Base-by-base conservation (phyloP, 2,329 filamentous ascomycete species). In the Colletotrichum gloeosporioides region DNA sequence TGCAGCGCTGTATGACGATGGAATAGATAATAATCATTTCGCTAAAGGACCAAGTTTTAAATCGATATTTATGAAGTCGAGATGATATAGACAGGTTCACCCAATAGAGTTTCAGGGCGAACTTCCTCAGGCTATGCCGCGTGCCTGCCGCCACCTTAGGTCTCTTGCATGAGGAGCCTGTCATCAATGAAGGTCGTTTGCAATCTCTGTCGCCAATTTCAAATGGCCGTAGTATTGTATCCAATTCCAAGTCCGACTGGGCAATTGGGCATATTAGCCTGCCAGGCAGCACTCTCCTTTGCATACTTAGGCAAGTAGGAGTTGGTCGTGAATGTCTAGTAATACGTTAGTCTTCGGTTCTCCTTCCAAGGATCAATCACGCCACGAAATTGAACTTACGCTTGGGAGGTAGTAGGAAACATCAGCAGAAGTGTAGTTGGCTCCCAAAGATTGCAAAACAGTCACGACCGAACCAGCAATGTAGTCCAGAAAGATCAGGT, bases 401-500 rank as follows among this genome's bases (percentile, higher is more conserved):
- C 61, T 68, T 3, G 69, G 73, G 2, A 75, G 32, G 25, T 71
- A 75, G 22, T 74, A 74, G 1, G 62, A 75, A 18, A 63, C 69
- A 4, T 73, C 73, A 6, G 29, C n/a, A 3, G 73, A 67, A 2
- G 73, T 67, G 18, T 72, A 75, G 18, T 73, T 75, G 4, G 16
- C 68, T 6, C 69, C 73, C 9, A 75, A 15, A 7, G 68, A 75
- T 4, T 16, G 44, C 73, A 72, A 12, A 2, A 75, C 73, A n/a
- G 73, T 53, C 18, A 73, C 36, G 2, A 71, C 73, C 3, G 73
- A 75, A 4, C 62, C 69, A 4, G 69, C 62, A 6, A 73, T 55
- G 3, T 68, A 75, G 69, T 75, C 73, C 4, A 75, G 31, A 18
- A 75, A 75, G 36, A 75, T 63, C 34, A 75, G 4, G 7, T 75